Evolutionary conservation across 768 basidiomycete genomes (phyloP).

Genomic region (Lentinula lateritia): DNA sequence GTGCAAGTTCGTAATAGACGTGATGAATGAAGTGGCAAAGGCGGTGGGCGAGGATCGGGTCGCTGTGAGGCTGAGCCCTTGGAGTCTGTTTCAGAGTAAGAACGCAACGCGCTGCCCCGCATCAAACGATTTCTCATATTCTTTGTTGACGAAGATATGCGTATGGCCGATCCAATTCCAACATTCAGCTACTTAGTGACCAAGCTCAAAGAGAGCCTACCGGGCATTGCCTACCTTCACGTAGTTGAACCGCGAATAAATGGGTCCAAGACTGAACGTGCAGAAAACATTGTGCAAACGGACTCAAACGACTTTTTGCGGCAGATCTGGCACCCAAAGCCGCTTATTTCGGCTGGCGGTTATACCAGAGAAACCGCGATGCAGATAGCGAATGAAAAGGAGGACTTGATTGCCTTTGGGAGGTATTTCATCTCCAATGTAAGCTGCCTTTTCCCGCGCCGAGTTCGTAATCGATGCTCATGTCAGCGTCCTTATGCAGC

Average conservation of each 20-base stretch:
- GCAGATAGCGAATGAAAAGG: conserved; percentile 22
- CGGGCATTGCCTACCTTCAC: conserved; percentile 41
- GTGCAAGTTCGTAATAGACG: conserved; percentile 38
- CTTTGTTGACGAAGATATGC: conserved; percentile 23
- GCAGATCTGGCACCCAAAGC: conserved; percentile 27
- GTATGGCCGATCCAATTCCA: conserved; percentile 35
- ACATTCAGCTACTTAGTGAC: conserved; percentile 37
- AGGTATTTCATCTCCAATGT: conserved; percentile 33
- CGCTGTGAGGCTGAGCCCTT: conserved; percentile 39
- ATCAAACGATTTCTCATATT: conserved; percentile 12
- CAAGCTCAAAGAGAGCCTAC: conserved; percentile 26
- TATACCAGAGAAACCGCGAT: conserved; percentile 25
- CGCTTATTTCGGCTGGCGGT: conserved; percentile 29
- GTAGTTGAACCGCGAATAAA: conserved; percentile 28
- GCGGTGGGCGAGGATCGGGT: conserved; percentile 38
- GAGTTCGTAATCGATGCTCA: not conserved
- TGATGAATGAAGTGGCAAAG: conserved; percentile 33
- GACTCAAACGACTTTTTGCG: conserved; percentile 30
- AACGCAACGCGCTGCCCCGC: conserved; percentile 3
- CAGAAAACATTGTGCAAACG: not conserved
- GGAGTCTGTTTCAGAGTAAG: conserved; percentile 22
- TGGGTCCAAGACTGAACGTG: conserved; percentile 6
- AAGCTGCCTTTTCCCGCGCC: conserved; percentile 10
- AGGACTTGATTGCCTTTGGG: conserved; percentile 29
- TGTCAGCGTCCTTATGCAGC: conserved; percentile 12